phyloP scores from a whole-genome alignment of 148 eudicot genomes.

The Fagopyrum tataricum region DNA sequence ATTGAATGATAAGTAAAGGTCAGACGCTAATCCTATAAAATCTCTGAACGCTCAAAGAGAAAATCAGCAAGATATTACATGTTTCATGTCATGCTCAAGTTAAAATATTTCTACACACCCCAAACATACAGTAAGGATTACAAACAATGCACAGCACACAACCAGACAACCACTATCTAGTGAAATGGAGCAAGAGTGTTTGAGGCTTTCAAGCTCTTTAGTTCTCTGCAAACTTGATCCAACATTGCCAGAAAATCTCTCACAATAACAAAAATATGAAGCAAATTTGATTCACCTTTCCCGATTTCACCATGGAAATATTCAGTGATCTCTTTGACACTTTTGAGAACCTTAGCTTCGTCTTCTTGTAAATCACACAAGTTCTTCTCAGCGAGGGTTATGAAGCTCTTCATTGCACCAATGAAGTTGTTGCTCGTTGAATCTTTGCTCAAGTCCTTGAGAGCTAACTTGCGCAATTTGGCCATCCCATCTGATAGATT shows the following conservation, averaged over 20 bases:
- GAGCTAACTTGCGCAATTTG: slow-evolving; percentile 40
- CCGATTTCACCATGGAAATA: slow-evolving; percentile 88
- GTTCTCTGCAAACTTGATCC: slow-evolving; percentile 89
- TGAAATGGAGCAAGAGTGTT: slow-evolving; percentile 72
- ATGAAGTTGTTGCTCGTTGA: slow-evolving; percentile 41
- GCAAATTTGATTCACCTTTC: slow-evolving; percentile 72
- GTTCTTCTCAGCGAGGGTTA: slow-evolving; percentile 47
- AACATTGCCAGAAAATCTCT: slow-evolving; percentile 86
- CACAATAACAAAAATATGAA: slow-evolving; percentile 77
- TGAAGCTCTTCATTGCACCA: slow-evolving; percentile 47
- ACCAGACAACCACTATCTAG: slow-evolving; percentile 25
- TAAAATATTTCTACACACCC: slow-evolving; percentile 6
- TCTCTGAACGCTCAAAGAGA: neutral
- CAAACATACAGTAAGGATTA: neutral
- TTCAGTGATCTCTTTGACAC: slow-evolving; percentile 68
- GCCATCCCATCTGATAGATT: slow-evolving; percentile 65
- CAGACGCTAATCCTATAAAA: neutral
- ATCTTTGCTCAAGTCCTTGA: slow-evolving; percentile 29
- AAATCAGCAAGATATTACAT: neutral
- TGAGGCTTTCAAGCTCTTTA: slow-evolving; percentile 48
- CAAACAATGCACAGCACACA: slow-evolving; percentile 18
- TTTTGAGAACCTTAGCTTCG: slow-evolving; percentile 54
- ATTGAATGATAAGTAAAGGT: too few species aligned
- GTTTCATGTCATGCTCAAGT: neutral
- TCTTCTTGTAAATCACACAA: slow-evolving; percentile 61